Conservation (phyloP, 148 eudicot genomes). For the Vaccinium darrowii region DNA sequence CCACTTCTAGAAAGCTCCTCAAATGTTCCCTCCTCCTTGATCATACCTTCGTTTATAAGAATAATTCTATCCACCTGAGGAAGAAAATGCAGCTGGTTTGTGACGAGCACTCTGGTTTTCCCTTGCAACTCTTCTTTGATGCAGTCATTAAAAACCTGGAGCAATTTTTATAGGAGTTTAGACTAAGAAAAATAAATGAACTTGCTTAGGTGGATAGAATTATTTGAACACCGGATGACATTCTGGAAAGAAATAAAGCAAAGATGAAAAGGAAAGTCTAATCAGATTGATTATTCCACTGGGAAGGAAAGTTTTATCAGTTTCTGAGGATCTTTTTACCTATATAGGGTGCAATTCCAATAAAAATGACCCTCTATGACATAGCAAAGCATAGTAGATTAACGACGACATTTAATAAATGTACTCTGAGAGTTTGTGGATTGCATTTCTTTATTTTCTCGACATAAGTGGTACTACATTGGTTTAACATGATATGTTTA, state of each 20-base stretch:
- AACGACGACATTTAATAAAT: too few relatives aligned
- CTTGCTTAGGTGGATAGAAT: too few relatives aligned
- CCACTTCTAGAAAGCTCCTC: conserved; percentile 58
- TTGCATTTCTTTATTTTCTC: not conserved
- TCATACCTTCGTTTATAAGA: conserved; percentile 51
- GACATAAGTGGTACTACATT: not conserved
- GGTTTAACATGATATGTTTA: conserved; percentile 11
- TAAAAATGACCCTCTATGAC: not conserved
- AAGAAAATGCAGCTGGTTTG: conserved; percentile 69
- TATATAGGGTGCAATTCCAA: not conserved
- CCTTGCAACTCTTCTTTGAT: conserved; percentile 59
- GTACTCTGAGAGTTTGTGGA: not conserved
- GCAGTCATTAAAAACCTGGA: conserved; percentile 53
- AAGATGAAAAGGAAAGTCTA: not conserved
- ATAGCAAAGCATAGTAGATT: not conserved
- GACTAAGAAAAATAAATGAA: not conserved
- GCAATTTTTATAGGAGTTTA: not conserved
- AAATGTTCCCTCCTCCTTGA: conserved; percentile 65
- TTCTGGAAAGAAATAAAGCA: not conserved
- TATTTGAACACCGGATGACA: not conserved
- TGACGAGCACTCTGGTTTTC: conserved; percentile 62
- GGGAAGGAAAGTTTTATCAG: not conserved
- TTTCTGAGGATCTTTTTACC: not conserved
- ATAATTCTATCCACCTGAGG: conserved; percentile 61
- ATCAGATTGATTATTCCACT: not conserved